Evolutionary conservation across 345 rosid species (phyloP), one percentile per base, ranked within the genome.

Genomic region (Eucalyptus leucophloia): DNA sequence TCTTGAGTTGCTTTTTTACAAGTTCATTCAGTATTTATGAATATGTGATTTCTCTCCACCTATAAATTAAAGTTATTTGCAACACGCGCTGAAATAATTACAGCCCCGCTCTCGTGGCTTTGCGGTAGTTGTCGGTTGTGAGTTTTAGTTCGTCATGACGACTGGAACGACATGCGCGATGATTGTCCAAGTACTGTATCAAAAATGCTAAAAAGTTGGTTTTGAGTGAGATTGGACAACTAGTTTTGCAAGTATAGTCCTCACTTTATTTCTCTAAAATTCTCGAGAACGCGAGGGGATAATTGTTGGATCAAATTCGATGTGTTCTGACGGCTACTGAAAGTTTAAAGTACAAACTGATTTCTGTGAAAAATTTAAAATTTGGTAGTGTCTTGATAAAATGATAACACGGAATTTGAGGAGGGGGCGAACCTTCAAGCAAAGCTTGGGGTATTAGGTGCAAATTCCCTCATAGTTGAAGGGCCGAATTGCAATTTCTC

Each of bases 81-180:
- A 34, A 18, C 1, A 34, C 2, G 3, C 4, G 40, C 2, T 10
- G 13, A 34, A 69, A 34, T 34, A 69, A 34, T 69, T 7, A 18
- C 7, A 34, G 6, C 12, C 24, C 7, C 2, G 7, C 42, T 16
- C 23, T 51, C 1, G 12, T 32, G 42, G 12, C 32, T 67, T 32
- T 32, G 19, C 0, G 7, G 24, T 69, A 10, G 26, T 18, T 9
- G 44, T 34, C 2, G 2, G 7, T 34, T 5, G 40, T 34, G 26
- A 6, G 21, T 2, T 32, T 17, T 34, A 69, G 42, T 69, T 18
- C 24, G 26, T 9, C 24, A 34, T 18, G 12, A 17, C 2, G 81
- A 18, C 18, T 34, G 44, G 21, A 69, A 18, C 4, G 4, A 18
- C 81, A 9, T 34, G 81, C 13, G 7, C 2, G 26, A 9, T 34